These are phyloP conservation scores for Fonsecaea multimorphosa DNA, from an alignment of 2,329 filamentous ascomycete genomes.

Conservation along the genomic window DNA sequence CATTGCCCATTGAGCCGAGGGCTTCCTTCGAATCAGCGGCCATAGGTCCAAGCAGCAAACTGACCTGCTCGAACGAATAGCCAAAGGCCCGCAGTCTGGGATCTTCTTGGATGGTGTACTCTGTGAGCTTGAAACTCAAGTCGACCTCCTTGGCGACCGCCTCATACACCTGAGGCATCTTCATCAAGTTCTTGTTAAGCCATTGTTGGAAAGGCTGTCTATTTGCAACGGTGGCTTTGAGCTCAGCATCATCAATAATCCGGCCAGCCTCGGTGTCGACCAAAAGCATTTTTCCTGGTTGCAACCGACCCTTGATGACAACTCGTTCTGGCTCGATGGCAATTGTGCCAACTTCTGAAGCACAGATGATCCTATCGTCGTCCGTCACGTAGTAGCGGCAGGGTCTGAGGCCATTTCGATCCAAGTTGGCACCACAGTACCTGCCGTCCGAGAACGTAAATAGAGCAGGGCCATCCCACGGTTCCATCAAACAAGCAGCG, in stretches of 20 bases:
- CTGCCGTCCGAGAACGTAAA: constrained; percentile 97
- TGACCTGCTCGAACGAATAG: constrained; percentile 95
- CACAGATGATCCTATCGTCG: constrained; percentile 95
- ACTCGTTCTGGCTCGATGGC: constrained; percentile 87
- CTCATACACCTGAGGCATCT: constrained; percentile 75
- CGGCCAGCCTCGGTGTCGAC: constrained; percentile 90
- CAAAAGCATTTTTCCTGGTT: constrained; percentile 93
- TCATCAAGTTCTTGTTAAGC: constrained; percentile 85
- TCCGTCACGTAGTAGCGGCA: constrained; percentile 98
- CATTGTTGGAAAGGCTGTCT: constrained; percentile 87
- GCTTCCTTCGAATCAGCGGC: constrained; percentile 97
- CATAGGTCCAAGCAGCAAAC: constrained; percentile 90
- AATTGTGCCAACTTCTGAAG: constrained; percentile 94
- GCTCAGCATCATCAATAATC: constrained; percentile 90
- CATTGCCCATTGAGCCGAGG: constrained; percentile 96
- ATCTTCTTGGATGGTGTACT: constrained; percentile 78
- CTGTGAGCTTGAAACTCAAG: constrained; percentile 70
- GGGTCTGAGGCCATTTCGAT: constrained; percentile 91
- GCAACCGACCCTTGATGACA: constrained; percentile 89
- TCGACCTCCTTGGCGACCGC: constrained; percentile 63
- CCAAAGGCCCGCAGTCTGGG: constrained; percentile 84
- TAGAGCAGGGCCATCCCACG: constrained; percentile 94
- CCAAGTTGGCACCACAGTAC: constrained; percentile 95
- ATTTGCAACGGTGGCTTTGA: constrained; percentile 86
- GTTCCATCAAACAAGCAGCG: constrained; percentile 98